Evolutionary conservation across 2,329 filamentous ascomycete species (phyloP), one percentile per base, ranked within the genome.

Genomic region (Xylariaceae sp.): DNA sequence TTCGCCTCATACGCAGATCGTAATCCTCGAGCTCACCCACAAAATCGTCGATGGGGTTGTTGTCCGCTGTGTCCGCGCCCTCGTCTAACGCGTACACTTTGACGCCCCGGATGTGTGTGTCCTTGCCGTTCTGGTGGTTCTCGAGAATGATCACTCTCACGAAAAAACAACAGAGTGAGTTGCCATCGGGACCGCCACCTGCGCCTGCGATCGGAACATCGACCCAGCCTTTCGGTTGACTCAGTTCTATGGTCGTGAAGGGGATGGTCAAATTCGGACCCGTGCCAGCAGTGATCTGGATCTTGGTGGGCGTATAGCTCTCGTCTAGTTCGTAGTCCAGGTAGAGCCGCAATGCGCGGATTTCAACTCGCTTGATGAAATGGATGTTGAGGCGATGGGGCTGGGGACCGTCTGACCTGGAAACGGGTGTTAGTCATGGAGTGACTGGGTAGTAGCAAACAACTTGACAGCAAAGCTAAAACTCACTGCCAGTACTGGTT

Each of bases 51-150:
- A 71, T 54, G 0, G 69, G 65, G 29, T 70, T 73, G 48, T 69
- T 68, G 41, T 72, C 68, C 2, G 69, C 67, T 3, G 70, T 73
- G 11, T 72, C 70, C 3, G 70, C 72, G 12, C 72, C 72, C 9
- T 75, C 73, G 56, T 81, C 79, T 31, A 81, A 73, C 1, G 81
- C 81, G 62, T 83, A 99, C 7, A 97, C 87, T 74, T 96, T 95
- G 70, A 99, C 81, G 1, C 91, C 92, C 12, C 94, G 81, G 29
- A 99, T 80, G 76, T 99, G 94, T n/a, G 94, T 99, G 70, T 99
- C 94, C 71, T 99, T 99, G 60, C 94, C 94, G 70, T 99, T 99
- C 73, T 99, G 94, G 70, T 99, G 94, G 68, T 99, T 99, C 74
- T 97, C 94, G 50, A 92, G 81, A 47, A 99, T 86, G 62, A 88